These are phyloP conservation scores for Phytopythium litorale DNA, from an alignment of 352 stramenopile species.

Conservation along the genomic window DNA sequence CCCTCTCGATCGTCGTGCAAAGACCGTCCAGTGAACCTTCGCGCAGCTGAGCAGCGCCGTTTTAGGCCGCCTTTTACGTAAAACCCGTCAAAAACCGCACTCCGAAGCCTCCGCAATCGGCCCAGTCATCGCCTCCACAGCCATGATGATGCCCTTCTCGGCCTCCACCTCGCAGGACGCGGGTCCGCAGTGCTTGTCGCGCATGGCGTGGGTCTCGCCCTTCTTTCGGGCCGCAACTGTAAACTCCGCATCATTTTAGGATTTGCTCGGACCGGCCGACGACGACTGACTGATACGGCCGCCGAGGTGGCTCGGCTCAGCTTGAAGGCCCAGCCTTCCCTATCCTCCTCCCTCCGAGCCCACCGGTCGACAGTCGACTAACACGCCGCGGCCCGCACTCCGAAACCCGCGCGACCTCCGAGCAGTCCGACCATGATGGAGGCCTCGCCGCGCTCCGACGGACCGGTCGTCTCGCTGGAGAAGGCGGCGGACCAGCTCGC, in stretches of 20 bases:
- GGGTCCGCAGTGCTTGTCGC: neutral
- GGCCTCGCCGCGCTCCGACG: neutral
- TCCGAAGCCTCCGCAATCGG: too few species aligned
- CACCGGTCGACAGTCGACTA: neutral
- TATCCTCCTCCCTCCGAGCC: neutral
- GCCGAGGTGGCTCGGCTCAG: conserved; percentile 2
- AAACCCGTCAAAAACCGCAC: too few species aligned
- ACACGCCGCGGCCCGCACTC: neutral
- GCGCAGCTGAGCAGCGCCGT: too few species aligned
- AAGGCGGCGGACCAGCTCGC: conserved; percentile 9
- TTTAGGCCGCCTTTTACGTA: too few species aligned
- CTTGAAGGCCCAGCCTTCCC: neutral
- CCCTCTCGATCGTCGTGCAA: too few species aligned
- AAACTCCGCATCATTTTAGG: conserved; percentile 1
- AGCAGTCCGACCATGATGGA: neutral
- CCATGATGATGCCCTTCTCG: too few species aligned
- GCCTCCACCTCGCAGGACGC: neutral
- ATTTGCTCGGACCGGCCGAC: neutral
- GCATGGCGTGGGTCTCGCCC: neutral
- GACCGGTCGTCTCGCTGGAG: conserved; percentile 1
- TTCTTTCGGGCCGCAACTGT: neutral
- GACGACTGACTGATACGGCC: too few species aligned
- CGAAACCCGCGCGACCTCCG: neutral
- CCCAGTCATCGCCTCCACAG: too few species aligned
- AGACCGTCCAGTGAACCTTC: too few species aligned